Conservation (phyloP, 192 early-diverging fungal species). For the Coemansia umbellata region DNA sequence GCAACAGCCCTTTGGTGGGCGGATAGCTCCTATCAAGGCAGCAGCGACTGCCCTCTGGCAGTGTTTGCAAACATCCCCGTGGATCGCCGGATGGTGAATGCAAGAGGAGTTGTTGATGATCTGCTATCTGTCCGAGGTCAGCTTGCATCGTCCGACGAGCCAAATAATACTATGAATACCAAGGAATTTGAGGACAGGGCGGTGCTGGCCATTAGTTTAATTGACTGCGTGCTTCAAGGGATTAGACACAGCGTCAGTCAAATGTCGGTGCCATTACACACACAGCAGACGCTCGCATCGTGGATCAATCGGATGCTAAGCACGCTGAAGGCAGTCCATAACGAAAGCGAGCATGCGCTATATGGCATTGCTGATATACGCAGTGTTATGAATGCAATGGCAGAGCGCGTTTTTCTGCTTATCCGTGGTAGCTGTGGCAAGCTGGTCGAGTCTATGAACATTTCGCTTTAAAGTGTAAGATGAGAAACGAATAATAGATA, state of each 20-base stretch:
- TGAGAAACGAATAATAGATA: not conserved
- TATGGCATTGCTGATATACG: constrained; percentile 14
- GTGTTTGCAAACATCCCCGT: constrained; percentile 24
- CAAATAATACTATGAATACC: not conserved
- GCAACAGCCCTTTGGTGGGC: constrained; percentile 28
- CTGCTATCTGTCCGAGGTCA: not conserved
- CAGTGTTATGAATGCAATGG: constrained; percentile 22
- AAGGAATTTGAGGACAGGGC: constrained; percentile 10
- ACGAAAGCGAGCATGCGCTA: not conserved
- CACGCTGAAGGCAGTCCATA: constrained; percentile 12
- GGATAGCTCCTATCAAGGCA: not conserved
- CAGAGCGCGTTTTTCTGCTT: constrained; percentile 23
- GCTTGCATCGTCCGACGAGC: not conserved
- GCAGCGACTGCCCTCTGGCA: not conserved
- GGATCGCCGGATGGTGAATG: constrained; percentile 8
- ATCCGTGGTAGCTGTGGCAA: constrained; percentile 23
- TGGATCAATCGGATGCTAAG: constrained; percentile 26
- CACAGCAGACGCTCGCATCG: constrained; percentile 4
- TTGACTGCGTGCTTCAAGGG: constrained; percentile 20
- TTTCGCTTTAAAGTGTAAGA: constrained; percentile 1
- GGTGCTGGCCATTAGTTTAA: constrained; percentile 11
- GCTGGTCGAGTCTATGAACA: constrained; percentile 9
- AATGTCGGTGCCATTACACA: not conserved
- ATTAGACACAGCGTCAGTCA: not conserved
- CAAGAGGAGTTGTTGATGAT: constrained; percentile 3